Base-by-base conservation (phyloP, 176 grass and related monocot genomes). In the Oryza glaberrima region DNA sequence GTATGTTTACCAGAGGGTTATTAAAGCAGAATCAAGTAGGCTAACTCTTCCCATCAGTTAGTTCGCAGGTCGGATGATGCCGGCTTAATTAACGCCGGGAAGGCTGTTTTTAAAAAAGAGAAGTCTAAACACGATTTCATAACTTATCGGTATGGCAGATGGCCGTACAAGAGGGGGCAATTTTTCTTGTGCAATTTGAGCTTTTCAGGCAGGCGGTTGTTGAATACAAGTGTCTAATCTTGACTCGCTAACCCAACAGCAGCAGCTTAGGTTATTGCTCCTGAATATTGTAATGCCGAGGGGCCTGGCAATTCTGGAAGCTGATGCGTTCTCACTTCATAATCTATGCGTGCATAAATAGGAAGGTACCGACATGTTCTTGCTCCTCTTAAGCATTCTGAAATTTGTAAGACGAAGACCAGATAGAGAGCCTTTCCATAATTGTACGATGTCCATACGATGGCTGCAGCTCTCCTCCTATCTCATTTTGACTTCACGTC, bases 21-120 rank as follows among this genome's bases (percentile, higher is more conserved):
- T 38, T 23, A 16, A n/a, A 41, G 36, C 46, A 80, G 60, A 75
- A 86, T 86, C 85, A 86, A 86, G 85, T 86, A 86, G 77, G 60
- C 70, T 81, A 81, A 66, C 60, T 35, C 70, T 81, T 74, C 58
- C 77, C n/a, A 75, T 86, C 85, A 32, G 61, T 44, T 74, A 26
- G 77, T 23, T 86, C 36, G 34, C 61, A 46, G 3, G 77, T 75
- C 77, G 9, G 34, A 30, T 16, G 36, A 51, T 78, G 67, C 16
- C 9, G 35, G 38, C 35, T 74, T 88, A 79, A 84, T 69, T 83
- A 84, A 60, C 45, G 23, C 17, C 11, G 9, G 34, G 44, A 26
- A 23, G 58, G 3, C n/a, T 70, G 58, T 58, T 79, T 46, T 36
- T 58, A 79, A 74, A 78, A 78, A 68, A 46, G 73, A 22, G 23